phyloP scores from a whole-genome alignment of 306 rosid species.

The Cyclanthera cordifolia region DNA sequence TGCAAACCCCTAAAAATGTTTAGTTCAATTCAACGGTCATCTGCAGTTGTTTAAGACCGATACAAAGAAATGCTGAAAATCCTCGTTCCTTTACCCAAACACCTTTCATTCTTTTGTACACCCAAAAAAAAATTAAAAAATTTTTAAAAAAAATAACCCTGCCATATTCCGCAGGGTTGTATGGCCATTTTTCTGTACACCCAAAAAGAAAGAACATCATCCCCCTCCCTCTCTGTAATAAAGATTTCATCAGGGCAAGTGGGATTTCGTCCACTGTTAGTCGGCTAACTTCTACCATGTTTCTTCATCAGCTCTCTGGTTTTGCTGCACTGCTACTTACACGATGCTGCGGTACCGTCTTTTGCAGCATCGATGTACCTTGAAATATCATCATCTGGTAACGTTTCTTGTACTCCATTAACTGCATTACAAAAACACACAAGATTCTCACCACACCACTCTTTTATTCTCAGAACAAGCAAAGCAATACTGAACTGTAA shows the following conservation, averaged over 20 bases:
- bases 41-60: too few relatives aligned
- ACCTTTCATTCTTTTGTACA: too few relatives aligned
- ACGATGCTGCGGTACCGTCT: conserved; percentile 31
- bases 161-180: not conserved
- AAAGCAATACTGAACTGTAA: not conserved
- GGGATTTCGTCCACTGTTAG: not conserved
- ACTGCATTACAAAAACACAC: not conserved
- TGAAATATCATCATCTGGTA: conserved; percentile 80
- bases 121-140: conserved; percentile 24
- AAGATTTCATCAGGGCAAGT: conserved; percentile 2
- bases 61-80: too few relatives aligned
- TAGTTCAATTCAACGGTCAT: too few relatives aligned
- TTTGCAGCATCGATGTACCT: conserved; percentile 45
- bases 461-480: not conserved
- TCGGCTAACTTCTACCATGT: not conserved
- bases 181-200: conserved; percentile 12
- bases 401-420: conserved; percentile 31
- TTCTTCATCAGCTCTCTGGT: not conserved
- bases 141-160: not conserved
- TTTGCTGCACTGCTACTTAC: not conserved
- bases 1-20: too few relatives aligned
- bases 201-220: not conserved
- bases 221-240: not conserved
- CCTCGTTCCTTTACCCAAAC: conserved; percentile 1
- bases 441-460: not conserved